Percentiles rank a stretch among this genome's conserved stretches.
phyloP scores from a whole-genome alignment of 2,329 filamentous ascomycete species.

The Clonostachys byssicola region DNA sequence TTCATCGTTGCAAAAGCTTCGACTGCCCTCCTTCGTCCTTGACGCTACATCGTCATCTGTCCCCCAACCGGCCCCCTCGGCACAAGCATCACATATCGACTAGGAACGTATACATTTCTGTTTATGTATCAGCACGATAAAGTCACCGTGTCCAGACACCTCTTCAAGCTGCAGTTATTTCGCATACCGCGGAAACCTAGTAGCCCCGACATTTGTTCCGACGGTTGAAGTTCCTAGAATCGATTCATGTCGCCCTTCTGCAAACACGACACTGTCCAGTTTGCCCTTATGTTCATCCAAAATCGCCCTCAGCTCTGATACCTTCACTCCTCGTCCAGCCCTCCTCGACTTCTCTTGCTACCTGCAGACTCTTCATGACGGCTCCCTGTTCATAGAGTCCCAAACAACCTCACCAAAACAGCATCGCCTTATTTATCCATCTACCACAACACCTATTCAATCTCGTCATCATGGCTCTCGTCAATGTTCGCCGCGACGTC shows the following conservation, averaged over 20 bases:
- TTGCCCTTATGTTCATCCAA: slow-evolving; percentile 48
- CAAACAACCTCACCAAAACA: slow-evolving; percentile 8
- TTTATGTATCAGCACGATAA: slow-evolving; percentile 99
- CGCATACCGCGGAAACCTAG: slow-evolving; percentile 92
- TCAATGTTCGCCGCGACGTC: slow-evolving; percentile 98
- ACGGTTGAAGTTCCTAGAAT: slow-evolving; percentile 68
- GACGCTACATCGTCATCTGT: too few species aligned
- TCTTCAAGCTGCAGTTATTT: slow-evolving; percentile 95
- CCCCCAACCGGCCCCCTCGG: too few species aligned
- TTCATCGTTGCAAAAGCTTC: too few species aligned
- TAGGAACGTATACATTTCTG: slow-evolving; percentile 37
- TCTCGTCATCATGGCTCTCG: slow-evolving; percentile 80
- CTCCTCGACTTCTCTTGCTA: slow-evolving; percentile 22
- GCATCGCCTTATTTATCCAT: slow-evolving; percentile 4
- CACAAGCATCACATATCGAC: neutral
- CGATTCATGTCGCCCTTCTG: slow-evolving; percentile 55
- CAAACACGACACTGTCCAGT: slow-evolving; percentile 39
- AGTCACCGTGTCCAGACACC: slow-evolving; percentile 89
- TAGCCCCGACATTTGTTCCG: slow-evolving; percentile 83
- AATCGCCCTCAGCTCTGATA: slow-evolving; percentile 51
- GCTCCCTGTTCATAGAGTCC: slow-evolving; percentile 16
- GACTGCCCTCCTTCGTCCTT: too few species aligned
- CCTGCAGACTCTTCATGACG: slow-evolving; percentile 33
- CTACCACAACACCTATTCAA: slow-evolving; percentile 10
- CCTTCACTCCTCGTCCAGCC: slow-evolving; percentile 33